Evolutionary conservation across 306 rosid species (phyloP).

Genomic region (Quercus mongolica): DNA sequence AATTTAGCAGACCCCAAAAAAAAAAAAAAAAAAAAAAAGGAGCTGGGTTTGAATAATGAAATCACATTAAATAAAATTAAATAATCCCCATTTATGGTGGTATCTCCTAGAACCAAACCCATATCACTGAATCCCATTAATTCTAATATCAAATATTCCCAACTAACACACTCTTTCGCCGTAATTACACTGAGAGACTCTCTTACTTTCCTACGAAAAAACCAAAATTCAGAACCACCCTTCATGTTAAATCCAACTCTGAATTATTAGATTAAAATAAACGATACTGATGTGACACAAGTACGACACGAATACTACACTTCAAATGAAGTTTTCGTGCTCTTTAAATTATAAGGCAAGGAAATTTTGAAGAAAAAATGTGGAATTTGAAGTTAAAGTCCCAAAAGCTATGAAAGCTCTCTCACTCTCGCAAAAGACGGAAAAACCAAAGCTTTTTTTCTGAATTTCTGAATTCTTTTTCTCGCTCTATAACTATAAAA

Average conservation of each 20-base stretch:
- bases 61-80: not conserved
- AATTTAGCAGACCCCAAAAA: conserved; percentile 22
- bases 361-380: not conserved
- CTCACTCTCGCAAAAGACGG: not conserved
- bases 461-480: not conserved
- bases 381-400: not conserved
- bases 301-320: no score
- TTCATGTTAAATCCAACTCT: no score
- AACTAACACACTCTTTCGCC: no score
- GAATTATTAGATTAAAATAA: no score
- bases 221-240: no score
- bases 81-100: conserved; percentile 10
- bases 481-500: not conserved
- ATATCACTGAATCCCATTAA: not conserved
- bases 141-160: not conserved
- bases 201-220: no score
- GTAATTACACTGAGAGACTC: no score
- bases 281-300: no score
- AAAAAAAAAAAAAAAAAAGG: not conserved
- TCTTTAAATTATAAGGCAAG: no score
- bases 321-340: no score
- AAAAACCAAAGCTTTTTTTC: not conserved
- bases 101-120: conserved; percentile 10
- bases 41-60: not conserved
- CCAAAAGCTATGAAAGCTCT: not conserved